Base-by-base conservation (phyloP, 2,329 filamentous ascomycete genomes). In the Trichoderma sp. region DNA sequence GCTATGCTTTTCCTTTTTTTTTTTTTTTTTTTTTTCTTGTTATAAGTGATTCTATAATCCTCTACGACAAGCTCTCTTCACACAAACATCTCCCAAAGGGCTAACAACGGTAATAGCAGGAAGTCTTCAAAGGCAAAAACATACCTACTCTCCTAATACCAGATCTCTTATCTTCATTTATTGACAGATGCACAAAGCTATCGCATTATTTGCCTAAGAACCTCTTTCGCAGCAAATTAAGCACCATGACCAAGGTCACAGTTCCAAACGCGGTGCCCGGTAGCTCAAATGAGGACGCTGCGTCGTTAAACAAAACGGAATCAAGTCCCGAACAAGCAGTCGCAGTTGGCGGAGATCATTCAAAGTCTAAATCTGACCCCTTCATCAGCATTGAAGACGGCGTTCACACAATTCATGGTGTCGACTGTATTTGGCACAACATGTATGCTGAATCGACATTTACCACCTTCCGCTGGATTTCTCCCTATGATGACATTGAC, bases 341-440 rank as follows among this genome's bases (percentile, higher is more conserved):
- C 20, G 15, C 26, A 17, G 20, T 28, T 17, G 7, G 53, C 12
- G 20, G 4, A 15, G 53, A 26, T 4, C 12, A 57, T 9, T 6
- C 20, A 57, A 23, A 57, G 53, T 12, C 53, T 57, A 13, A 43
- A 63, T 20, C 34, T 43, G 11, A 63, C n/a, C 32, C 61, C 9
- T 9, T 43, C 32, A 39, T 63, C 6, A 20, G 36, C 34, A 63
- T 63, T 28, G 39, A 63, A 17, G 61, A 63, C n/a, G 32, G 61
- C 13, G 34, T 63, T 34, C 61, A 63, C 32, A 57, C 66, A 57
- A 30, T 71, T 62, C 63, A 26, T 23, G 69, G 69, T 15, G 39
- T 71, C 62, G 69, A 71, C 62, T 71, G 62, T 63, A 71, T 67
- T 30, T 71, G 43, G 43, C 69, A 71, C 50, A 71, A 71, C 32